Evolutionary conservation across 345 rosid species (phyloP).

Genomic region (Noccaea bulbosa): DNA sequence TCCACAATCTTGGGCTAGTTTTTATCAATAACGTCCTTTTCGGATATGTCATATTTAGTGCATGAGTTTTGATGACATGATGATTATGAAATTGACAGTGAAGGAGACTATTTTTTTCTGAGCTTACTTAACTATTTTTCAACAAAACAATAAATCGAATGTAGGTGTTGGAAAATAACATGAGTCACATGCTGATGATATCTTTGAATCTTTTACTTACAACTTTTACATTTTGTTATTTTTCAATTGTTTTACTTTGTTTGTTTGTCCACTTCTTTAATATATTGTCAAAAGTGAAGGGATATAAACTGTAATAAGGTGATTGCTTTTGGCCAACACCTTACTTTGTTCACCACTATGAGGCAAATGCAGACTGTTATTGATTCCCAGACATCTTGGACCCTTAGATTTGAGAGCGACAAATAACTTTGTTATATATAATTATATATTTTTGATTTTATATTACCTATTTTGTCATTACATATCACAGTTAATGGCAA

Average conservation of each 20-base stretch:
- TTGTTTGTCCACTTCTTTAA: slow-evolving; percentile 30
- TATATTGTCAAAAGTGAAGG: slow-evolving; percentile 39
- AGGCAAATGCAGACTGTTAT: slow-evolving; percentile 42
- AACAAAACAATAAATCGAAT: background rate
- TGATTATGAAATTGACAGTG: slow-evolving; percentile 38
- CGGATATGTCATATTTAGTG: slow-evolving; percentile 22
- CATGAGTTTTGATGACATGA: slow-evolving; percentile 27
- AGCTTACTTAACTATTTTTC: background rate
- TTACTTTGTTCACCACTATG: slow-evolving; percentile 46
- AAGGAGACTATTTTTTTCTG: slow-evolving; percentile 19
- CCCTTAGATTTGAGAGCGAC: slow-evolving; percentile 40
- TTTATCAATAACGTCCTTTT: background rate
- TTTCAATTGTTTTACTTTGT: slow-evolving; percentile 12
- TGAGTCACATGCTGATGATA: slow-evolving; percentile 41
- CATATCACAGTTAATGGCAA: slow-evolving; percentile 24
- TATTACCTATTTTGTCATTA: slow-evolving; percentile 12
- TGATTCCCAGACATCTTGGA: slow-evolving; percentile 48
- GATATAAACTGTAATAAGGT: slow-evolving; percentile 36
- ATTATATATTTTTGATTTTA: background rate
- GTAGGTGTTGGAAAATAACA: slow-evolving; percentile 39
- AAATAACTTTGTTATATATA: slow-evolving; percentile 14
- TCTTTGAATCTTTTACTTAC: slow-evolving; percentile 20
- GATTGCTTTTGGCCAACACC: slow-evolving; percentile 45
- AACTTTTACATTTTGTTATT: slow-evolving; percentile 14
- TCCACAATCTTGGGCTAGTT: slow-evolving; percentile 18